These are phyloP conservation scores for Fusarium citri DNA, from an alignment of 2,329 filamentous ascomycete species.

Conservation along the genomic window DNA sequence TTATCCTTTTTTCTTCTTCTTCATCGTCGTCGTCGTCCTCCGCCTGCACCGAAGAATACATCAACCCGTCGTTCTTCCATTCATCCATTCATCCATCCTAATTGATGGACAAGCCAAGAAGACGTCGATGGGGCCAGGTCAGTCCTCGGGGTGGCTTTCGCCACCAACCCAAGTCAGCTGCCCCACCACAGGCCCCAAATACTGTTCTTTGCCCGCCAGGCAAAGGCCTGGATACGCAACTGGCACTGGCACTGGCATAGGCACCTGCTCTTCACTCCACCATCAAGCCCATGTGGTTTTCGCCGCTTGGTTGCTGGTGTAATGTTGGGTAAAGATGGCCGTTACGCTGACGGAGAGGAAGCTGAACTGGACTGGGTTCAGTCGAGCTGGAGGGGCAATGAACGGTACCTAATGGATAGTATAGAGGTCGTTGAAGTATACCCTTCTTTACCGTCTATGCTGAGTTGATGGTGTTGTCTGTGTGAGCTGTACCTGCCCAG, in stretches of 20 bases:
- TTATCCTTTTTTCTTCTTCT: background rate
- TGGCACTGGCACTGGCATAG: conserved; percentile 22
- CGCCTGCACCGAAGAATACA: background rate
- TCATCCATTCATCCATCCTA: conserved; percentile 1
- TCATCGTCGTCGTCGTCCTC: background rate
- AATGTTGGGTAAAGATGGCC: conserved; percentile 2
- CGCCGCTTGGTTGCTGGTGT: conserved; percentile 16
- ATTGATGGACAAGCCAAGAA: conserved; percentile 13
- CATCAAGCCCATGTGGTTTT: conserved; percentile 3
- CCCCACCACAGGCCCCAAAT: conserved; percentile 46
- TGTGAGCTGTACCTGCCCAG: conserved; percentile 5
- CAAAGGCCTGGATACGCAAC: conserved; percentile 29
- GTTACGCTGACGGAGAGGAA: background rate
- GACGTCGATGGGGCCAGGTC: conserved; percentile 21
- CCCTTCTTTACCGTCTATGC: conserved; percentile 12
- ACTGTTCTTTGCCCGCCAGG: conserved; percentile 27
- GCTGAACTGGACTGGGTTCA: conserved; percentile 1
- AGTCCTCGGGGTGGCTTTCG: conserved; percentile 45
- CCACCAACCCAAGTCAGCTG: conserved; percentile 51
- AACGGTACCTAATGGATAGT: background rate
- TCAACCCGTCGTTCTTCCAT: background rate
- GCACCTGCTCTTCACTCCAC: conserved; percentile 19
- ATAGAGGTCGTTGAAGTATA: conserved; percentile 1
- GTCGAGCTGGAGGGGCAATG: conserved; percentile 1
- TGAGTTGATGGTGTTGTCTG: conserved; percentile 26